Evolutionary conservation across 2,329 filamentous ascomycete species (phyloP), one percentile per base, ranked within the genome.

Genomic region (Fusarium sp.): DNA sequence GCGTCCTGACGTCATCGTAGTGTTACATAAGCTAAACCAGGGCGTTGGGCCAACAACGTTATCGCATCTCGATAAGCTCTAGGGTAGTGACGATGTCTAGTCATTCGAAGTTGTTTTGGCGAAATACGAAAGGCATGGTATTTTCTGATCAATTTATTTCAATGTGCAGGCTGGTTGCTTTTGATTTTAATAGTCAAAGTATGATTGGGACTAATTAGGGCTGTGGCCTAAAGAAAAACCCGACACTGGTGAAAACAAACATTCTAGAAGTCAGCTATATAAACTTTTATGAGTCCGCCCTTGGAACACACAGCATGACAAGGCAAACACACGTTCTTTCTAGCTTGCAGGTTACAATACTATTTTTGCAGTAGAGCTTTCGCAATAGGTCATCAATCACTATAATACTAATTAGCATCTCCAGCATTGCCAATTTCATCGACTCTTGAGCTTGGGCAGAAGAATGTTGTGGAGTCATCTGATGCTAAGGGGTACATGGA

Each of bases 261-360:
- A 7, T 37, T 16, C 1, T 1, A 8, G 7, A 37, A 4, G 6
- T 14, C 14, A 35, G 2, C 6, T 6, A 5, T 6, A 5, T 2
- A 14, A 35, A n/a, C 16, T 16, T 14, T 5, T 11, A 11, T 2
- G 6, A 14, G 13, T n/a, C 10, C 5, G 5, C 18, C 18, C 10
- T 11, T 11, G 18, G 9, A 41, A 11, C 9, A n/a, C 4, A 2
- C 18, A 41, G 6, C 2, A 6, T 41, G 5, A 41, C 8, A 13
- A 41, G 11, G n/a, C 39, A 41, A 20, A 41, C n/a, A 41, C 5
- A 20, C n/a, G 3, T 41, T 11, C 10, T 41, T 20, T 11, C n/a
- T 10, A 41, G 39, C n/a, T 20, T 20, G n/a, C 5, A 41, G 20
- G n/a, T 20, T 43, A 20, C n/a, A 20, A 20, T 20, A 20, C 13